Percentiles rank a stretch among this genome's conserved stretches.
phyloP scores from a whole-genome alignment of 2,329 filamentous ascomycete species.

The Chalara sp. region DNA sequence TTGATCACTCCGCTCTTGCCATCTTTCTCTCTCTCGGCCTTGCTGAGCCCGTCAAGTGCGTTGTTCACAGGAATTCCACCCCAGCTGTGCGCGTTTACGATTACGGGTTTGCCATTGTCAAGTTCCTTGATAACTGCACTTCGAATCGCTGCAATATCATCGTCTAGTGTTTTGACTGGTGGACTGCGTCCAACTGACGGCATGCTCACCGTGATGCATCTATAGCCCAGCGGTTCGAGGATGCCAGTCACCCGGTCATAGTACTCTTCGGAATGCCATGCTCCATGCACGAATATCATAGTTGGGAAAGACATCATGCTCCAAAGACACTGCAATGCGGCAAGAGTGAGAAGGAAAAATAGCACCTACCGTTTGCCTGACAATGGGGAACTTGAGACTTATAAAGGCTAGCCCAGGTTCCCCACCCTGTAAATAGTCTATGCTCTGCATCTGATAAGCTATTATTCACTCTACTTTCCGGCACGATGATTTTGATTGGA shows the following conservation, averaged over 20 bases:
- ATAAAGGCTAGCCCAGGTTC: no score
- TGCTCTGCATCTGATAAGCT: no score
- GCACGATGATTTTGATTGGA: no score
- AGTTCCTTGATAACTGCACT: not conserved
- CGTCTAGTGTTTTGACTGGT: not conserved
- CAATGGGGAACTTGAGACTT: no score
- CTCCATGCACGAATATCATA: not conserved
- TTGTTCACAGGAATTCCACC: not conserved
- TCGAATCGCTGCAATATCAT: not conserved
- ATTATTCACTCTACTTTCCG: no score
- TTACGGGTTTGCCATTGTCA: not conserved
- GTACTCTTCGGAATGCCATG: not conserved
- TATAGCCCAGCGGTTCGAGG: not conserved
- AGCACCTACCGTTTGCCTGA: no score
- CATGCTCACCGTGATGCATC: not conserved
- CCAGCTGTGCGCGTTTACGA: not conserved
- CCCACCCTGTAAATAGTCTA: no score
- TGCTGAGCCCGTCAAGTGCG: not conserved
- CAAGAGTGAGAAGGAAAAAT: no score
- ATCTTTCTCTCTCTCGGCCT: not conserved
- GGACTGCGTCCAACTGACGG: not conserved
- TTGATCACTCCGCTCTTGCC: not conserved
- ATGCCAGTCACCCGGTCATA: not conserved
- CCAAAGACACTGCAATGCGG: no score
- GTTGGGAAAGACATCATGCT: not conserved